Evolutionary conservation across 2,329 filamentous ascomycete genomes (phyloP).

Genomic region (Tolypocladium sp.): DNA sequence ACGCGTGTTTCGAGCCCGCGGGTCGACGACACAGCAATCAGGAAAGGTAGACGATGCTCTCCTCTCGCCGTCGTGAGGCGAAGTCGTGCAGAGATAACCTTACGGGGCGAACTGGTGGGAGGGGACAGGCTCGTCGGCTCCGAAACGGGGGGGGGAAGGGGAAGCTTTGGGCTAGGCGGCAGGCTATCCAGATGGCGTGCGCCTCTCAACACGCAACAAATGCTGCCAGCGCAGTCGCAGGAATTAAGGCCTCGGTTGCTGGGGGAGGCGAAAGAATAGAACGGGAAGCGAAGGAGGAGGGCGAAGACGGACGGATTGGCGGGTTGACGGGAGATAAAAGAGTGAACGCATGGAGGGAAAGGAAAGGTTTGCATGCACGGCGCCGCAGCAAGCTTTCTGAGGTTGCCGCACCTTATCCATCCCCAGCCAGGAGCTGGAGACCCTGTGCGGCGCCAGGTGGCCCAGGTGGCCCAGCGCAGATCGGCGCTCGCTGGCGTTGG

Average conservation of each 20-base stretch:
- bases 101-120: background rate
- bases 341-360: background rate
- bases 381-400: background rate
- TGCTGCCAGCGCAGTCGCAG: background rate
- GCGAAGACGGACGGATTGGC: background rate
- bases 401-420: no score
- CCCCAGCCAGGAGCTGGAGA: background rate
- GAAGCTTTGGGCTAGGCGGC: background rate
- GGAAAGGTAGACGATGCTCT: background rate
- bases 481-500: background rate
- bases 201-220: background rate
- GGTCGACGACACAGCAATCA: background rate
- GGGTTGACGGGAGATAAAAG: background rate
- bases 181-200: background rate
- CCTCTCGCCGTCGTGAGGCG: background rate
- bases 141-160: background rate
- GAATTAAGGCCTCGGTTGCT: background rate
- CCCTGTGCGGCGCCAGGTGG: background rate
- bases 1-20: background rate
- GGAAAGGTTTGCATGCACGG: background rate
- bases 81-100: background rate
- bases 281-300: background rate
- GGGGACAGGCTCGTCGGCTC: background rate
- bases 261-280: background rate
- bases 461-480: background rate